A percentile compares a stretch with the other conserved stretches of the same genome.
phyloP scores from a whole-genome alignment of 768 basidiomycete genomes.

The Calocybe indica region DNA sequence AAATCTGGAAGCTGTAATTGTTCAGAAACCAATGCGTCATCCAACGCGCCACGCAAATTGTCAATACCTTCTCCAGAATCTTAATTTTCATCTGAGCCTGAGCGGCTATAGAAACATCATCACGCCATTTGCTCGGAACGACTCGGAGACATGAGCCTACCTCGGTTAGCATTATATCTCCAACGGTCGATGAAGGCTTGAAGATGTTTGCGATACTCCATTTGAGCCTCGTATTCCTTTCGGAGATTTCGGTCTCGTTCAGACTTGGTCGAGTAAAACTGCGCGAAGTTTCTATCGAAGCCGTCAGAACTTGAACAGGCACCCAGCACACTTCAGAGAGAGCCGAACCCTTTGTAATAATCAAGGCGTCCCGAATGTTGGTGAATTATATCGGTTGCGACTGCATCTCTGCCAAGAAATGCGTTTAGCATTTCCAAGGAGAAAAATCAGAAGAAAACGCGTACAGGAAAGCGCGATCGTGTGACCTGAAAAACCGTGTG shows the following conservation, averaged over 20 bases:
- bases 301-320: neutral
- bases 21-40: neutral
- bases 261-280: slow-evolving; percentile 98
- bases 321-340: neutral
- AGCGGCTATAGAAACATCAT: slow-evolving; percentile 45
- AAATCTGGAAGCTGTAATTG: slow-evolving; percentile 74
- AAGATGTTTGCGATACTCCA: slow-evolving; percentile 90
- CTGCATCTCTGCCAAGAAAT: slow-evolving; percentile 60
- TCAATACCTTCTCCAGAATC: slow-evolving; percentile 61
- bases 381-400: slow-evolving; percentile 98
- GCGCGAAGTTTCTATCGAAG: slow-evolving; percentile 77
- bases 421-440: neutral
- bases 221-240: slow-evolving; percentile 95
- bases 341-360: slow-evolving; percentile 90
- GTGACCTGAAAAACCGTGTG: slow-evolving; percentile 51
- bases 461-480: slow-evolving; percentile 94
- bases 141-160: slow-evolving; percentile 24
- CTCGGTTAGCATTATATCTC: slow-evolving; percentile 95
- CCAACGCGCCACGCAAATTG: neutral
- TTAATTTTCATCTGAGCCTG: slow-evolving; percentile 81
- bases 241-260: slow-evolving; percentile 88
- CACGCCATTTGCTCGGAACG: neutral
- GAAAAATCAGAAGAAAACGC: neutral
- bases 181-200: slow-evolving; percentile 98
- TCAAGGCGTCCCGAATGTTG: slow-evolving; percentile 90